Evolutionary conservation across 768 basidiomycete species (phyloP).

Genomic region (Phaeotremella fagi): DNA sequence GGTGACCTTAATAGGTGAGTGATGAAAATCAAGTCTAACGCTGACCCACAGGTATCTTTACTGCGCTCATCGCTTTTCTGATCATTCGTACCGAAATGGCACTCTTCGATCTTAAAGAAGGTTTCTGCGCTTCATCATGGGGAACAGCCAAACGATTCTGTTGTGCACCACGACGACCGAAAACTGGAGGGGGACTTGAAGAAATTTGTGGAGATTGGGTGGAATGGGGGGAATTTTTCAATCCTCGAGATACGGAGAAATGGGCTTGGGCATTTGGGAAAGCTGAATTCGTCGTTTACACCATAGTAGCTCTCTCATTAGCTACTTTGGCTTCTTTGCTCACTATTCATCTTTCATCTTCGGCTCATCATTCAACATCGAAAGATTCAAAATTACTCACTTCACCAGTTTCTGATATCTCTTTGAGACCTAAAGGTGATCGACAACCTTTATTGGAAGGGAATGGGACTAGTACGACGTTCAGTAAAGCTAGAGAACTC

Average conservation of each 20-base stretch:
- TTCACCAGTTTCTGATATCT: slow-evolving; percentile 11
- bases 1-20: slow-evolving; percentile 68
- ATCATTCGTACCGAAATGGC: slow-evolving; percentile 80
- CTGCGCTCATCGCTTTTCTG: slow-evolving; percentile 78
- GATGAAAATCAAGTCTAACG: not conserved
- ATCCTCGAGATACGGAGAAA: slow-evolving; percentile 40
- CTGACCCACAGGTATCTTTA: slow-evolving; percentile 56
- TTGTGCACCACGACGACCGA: slow-evolving; percentile 54
- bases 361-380: slow-evolving; percentile 77
- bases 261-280: slow-evolving; percentile 51
- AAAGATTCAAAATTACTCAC: slow-evolving; percentile 69
- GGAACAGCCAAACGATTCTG: slow-evolving; percentile 77
- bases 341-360: slow-evolving; percentile 80
- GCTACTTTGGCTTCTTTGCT: slow-evolving; percentile 70
- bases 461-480: slow-evolving; percentile 8
- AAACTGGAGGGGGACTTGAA: slow-evolving; percentile 17
- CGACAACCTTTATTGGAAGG: slow-evolving; percentile 24
- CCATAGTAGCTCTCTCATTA: slow-evolving; percentile 66
- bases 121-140: slow-evolving; percentile 69
- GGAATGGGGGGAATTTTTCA: slow-evolving; percentile 65
- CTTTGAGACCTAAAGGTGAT: slow-evolving; percentile 4
- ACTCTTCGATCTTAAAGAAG: slow-evolving; percentile 89
- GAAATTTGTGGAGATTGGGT: slow-evolving; percentile 65
- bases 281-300: slow-evolving; percentile 65
- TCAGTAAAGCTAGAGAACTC: slow-evolving; percentile 8